Evolutionary conservation across 306 rosid genomes (phyloP).

Genomic region (Citrullus amarus): DNA sequence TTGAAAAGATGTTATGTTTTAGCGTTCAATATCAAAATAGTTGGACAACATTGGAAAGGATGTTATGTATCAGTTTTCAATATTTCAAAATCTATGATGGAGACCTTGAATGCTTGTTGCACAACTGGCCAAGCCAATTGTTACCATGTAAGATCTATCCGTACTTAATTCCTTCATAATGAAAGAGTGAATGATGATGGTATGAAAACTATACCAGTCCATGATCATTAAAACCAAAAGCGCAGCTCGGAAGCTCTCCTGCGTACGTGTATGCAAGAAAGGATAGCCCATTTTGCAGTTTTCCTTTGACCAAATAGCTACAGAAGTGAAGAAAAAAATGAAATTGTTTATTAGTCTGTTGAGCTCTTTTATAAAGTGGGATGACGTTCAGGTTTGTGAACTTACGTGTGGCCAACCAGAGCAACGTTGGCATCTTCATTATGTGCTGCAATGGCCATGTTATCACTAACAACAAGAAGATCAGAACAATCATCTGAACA

Average conservation of each 20-base stretch:
- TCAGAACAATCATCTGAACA: conserved; percentile 61
- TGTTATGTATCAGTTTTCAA: background rate
- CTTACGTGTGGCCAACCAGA: conserved; percentile 69
- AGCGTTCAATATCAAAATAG: background rate
- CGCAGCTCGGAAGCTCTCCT: conserved; percentile 92
- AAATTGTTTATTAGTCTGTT: background rate
- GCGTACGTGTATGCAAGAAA: conserved; percentile 73
- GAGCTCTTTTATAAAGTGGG: background rate
- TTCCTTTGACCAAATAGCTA: conserved; percentile 70
- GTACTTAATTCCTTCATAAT: background rate
- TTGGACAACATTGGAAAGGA: background rate
- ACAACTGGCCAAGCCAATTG: background rate
- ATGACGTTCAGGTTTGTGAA: background rate
- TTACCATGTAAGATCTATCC: background rate
- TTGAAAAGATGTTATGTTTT: background rate
- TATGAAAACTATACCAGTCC: conserved; percentile 38
- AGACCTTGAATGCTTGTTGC: background rate
- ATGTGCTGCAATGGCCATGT: conserved; percentile 70
- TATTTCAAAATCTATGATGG: background rate
- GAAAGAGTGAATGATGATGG: background rate
- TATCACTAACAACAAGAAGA: conserved; percentile 52
- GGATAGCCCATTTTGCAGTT: conserved; percentile 36
- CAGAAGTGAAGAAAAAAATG: background rate
- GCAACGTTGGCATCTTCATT: conserved; percentile 84
- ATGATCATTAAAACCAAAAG: conserved; percentile 52